Evolutionary conservation across 208 protist genomes (phyloP).

Genomic region (Plasmodiophora brassicae): DNA sequence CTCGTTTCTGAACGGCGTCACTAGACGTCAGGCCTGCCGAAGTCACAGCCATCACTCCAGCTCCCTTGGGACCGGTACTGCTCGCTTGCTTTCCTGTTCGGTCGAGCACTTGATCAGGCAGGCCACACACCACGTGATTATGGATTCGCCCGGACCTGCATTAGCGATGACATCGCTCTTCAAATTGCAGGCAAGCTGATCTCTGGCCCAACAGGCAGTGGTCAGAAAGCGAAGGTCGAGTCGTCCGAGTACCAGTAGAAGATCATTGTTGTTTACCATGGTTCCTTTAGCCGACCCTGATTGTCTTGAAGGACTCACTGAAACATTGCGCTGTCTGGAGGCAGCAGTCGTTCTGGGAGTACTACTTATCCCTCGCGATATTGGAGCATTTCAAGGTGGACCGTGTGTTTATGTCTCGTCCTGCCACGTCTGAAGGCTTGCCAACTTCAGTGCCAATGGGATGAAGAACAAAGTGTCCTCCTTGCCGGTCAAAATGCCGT

Average conservation of each 20-base stretch:
- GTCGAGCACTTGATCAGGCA: not conserved
- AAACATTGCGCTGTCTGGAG: not conserved
- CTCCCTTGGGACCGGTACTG: not conserved
- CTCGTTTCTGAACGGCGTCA: no score
- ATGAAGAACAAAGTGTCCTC: no score
- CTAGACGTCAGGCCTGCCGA: no score
- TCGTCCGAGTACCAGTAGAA: not conserved
- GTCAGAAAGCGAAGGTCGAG: not conserved
- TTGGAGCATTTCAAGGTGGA: not conserved
- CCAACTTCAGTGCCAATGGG: not conserved
- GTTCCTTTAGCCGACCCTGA: not conserved
- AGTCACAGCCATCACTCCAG: not conserved
- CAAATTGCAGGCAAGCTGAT: not conserved
- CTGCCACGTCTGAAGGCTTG: not conserved
- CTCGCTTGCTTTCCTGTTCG: slow-evolving; percentile 8
- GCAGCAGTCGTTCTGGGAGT: slow-evolving; percentile 6
- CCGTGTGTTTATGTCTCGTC: not conserved
- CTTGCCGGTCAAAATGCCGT: not conserved
- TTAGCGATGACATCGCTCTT: not conserved
- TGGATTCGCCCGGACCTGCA: not conserved
- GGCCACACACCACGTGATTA: not conserved
- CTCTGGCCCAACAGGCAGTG: not conserved
- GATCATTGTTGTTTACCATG: no score
- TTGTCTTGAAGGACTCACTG: not conserved
- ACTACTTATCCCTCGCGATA: not conserved